Base-by-base conservation (phyloP, 192 early-diverging fungal genomes). In the Spinellus fusiger region DNA sequence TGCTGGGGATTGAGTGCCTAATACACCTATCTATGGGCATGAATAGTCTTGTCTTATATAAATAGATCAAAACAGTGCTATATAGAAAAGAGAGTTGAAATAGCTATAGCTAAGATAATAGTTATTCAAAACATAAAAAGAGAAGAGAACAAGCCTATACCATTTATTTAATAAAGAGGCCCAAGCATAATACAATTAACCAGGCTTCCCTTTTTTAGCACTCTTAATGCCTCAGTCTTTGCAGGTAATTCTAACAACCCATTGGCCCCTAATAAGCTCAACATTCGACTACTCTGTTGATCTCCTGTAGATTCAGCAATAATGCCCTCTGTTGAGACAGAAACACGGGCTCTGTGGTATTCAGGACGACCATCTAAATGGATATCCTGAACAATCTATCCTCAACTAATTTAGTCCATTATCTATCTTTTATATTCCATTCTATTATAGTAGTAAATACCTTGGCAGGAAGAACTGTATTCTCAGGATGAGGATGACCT, bases 251-350 rank as follows among this genome's bases (percentile, higher is more conserved):
- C 69, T 9, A 95, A 60, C 49, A 96, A 74, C 5, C 86, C 89
- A 71, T 94, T 95, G 16, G 91, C 89, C 13, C 73, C 74, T 7
- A 75, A 62, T 86, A 93, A 84, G 54, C 85, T 92, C 44, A 87
- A 61, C 77, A 93, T 80, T 0, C 91, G 76, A 55, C 86, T 90
- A 55, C 86, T 91, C 70, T 84, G 86, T 75, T 95, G 93, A n/a
- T 76, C 63, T 23, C 83, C 82, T 4, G 90, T 93, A 0, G 83
- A 82, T 4, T 62, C 50, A 16, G 69, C 89, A 12, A 64, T 32
- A 55, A 88, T 77, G 4, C 59, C 66, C 25, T 65, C 40, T 62
- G 77, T 77, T 31, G 61, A 64, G 16, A 63, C 70, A 18, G 49
- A 62, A 6, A 73, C 66, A 38, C 58, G 54, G 31, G 72, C 78